Evolutionary conservation across 2,329 filamentous ascomycete species (phyloP).

Genomic region (Phoma sp.): DNA sequence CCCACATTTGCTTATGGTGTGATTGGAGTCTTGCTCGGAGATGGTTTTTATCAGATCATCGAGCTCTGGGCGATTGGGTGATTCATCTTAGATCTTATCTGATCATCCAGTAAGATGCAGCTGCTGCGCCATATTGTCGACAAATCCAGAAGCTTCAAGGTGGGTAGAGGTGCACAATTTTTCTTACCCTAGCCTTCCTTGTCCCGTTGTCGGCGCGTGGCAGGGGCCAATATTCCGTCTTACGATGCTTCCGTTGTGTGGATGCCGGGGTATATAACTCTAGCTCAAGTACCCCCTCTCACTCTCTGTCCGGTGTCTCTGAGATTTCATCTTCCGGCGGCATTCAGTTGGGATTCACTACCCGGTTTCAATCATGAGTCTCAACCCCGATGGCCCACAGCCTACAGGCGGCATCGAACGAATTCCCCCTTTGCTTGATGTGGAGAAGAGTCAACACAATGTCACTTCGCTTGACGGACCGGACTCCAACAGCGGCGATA

Average conservation of each 20-base stretch:
- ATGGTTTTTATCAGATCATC: constrained; percentile 39
- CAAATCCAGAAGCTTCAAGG: constrained; percentile 32
- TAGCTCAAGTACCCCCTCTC: constrained; percentile 15
- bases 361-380: constrained; percentile 19
- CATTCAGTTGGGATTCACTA: constrained; percentile 10
- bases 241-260: constrained; percentile 4
- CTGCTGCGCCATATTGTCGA: constrained; percentile 20
- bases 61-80: constrained; percentile 15
- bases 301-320: constrained; percentile 12
- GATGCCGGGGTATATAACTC: constrained; percentile 26
- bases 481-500: constrained; percentile 21
- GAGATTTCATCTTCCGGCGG: constrained; percentile 20
- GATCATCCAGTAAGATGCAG: constrained; percentile 32
- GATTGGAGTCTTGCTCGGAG: constrained; percentile 13
- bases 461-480: constrained; percentile 19
- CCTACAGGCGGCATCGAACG: constrained; percentile 21
- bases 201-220: constrained; percentile 33
- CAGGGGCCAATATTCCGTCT: constrained; percentile 11
- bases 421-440: constrained; percentile 20
- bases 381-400: constrained; percentile 16
- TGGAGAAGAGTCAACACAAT: constrained; percentile 28
- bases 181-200: constrained; percentile 25
- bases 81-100: constrained; percentile 29
- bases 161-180: constrained; percentile 28
- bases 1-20: constrained; percentile 2